A percentile compares a stretch with the other conserved stretches of the same genome.
phyloP scores from a whole-genome alignment of 495 filamentous ascomycete species.

The Aspergillus nanangensis region DNA sequence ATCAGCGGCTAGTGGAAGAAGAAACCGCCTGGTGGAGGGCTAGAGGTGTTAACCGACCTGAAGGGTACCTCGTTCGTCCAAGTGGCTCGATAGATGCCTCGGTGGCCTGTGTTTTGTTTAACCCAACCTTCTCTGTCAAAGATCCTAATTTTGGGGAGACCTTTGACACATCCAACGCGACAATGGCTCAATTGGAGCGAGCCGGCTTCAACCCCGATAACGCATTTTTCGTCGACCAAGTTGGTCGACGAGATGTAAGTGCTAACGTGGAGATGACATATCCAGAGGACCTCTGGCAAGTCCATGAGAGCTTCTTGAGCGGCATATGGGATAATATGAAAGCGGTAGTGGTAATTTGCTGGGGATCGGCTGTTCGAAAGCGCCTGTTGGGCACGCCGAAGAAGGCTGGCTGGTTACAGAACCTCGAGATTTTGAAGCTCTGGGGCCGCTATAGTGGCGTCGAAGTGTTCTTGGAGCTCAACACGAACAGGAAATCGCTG shows the following conservation, averaged over 20 bases:
- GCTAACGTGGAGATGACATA: not conserved
- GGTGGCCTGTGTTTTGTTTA: not conserved
- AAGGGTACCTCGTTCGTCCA: not conserved
- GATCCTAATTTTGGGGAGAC: not conserved
- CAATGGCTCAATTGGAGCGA: not conserved
- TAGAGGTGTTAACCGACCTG: not conserved
- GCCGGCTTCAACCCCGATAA: not conserved
- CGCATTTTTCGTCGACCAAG: not conserved
- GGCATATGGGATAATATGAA: not conserved
- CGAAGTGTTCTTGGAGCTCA: not conserved
- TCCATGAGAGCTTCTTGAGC: not conserved
- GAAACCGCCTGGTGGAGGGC: not conserved
- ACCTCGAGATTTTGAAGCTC: not conserved
- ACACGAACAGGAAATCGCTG: not conserved
- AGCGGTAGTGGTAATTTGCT: slow-evolving; percentile 1
- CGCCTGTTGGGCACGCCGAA: not conserved
- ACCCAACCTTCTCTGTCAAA: not conserved
- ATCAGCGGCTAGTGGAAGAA: too few species aligned
- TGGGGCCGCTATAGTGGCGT: not conserved
- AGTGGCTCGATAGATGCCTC: not conserved
- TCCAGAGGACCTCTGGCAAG: not conserved
- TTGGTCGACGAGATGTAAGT: not conserved
- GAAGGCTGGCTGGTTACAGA: too few species aligned
- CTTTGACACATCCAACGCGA: not conserved
- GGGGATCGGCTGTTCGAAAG: not conserved